Evolutionary conservation across 108 stramenopile species (phyloP).

Genomic region (Cyclotella baltica): DNA sequence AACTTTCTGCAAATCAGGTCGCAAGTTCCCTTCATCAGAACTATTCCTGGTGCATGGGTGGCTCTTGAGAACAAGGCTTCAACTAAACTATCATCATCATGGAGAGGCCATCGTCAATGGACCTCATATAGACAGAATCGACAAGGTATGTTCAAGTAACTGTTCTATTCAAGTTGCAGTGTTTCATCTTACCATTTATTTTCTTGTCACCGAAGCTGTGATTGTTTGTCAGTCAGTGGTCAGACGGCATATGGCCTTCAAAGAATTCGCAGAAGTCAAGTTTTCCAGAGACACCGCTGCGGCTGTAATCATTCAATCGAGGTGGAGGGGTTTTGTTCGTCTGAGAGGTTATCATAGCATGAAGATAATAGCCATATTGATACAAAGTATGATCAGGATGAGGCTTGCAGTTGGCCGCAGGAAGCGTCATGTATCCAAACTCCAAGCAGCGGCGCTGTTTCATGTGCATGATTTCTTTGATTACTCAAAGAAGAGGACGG

Average conservation of each 20-base stretch:
- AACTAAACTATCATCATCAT: background rate
- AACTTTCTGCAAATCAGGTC: background rate
- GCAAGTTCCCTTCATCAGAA: background rate
- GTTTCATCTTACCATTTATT: no score
- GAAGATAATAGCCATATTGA: no score
- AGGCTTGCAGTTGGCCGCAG: background rate
- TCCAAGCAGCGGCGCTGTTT: background rate
- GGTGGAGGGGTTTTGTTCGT: no score
- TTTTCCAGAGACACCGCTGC: no score
- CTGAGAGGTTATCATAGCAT: no score
- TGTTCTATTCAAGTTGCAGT: no score
- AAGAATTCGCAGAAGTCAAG: no score
- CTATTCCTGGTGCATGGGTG: slow-evolving; percentile 11
- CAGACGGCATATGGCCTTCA: no score
- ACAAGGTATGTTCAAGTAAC: background rate
- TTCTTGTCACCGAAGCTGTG: no score
- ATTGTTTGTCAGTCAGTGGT: no score
- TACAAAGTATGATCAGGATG: slow-evolving; percentile 1
- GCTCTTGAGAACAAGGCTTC: background rate
- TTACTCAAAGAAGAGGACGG: slow-evolving; percentile 1
- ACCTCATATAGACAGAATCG: background rate
- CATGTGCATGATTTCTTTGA: slow-evolving; percentile 6
- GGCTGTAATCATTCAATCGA: no score
- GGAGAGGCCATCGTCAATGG: background rate
- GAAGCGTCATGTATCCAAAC: background rate